Evolutionary conservation across 257 asterid genomes (phyloP), one percentile per base, ranked within the genome.

Genomic region (Linaria vulgaris): DNA sequence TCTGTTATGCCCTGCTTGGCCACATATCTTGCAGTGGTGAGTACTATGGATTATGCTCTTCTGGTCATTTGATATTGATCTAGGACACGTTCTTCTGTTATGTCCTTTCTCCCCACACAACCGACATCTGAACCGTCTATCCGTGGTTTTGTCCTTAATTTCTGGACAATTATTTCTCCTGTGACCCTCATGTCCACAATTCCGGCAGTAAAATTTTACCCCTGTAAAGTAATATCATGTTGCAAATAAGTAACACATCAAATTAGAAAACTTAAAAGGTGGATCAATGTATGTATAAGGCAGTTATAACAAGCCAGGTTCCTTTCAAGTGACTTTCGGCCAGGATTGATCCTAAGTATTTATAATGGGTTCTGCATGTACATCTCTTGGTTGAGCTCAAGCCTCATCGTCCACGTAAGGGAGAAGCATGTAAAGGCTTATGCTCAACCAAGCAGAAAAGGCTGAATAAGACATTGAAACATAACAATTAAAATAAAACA

Each of bases 151-250:
- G 41, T 67, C 66, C 52, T 21, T 70, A 73, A 79, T 45, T 69
- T 87, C 91, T 3, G 96, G 96, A 66, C 99, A 92, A 67, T 83
- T 87, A 67, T 83, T 66, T 52, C 83, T 81, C 79, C 97, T 80
- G 73, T 92, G 99, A 53, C 99, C 97, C 77, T 89, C 89, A 3
- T 60, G 59, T 45, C 99, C 95, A 50, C 99, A 92, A 71, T 83
- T 81, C 43, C 67, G 54, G 80, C 99, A 92, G 79, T 69, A 75
- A 67, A 80, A 87, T 72, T 82, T 89, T 56, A 82, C 72, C 48
- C 94, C 97, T 92, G 79, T 68, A 21, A 34, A 48, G 34, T 15
- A 1, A 22, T 8, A 10, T 43, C 16, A 17, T 13, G 21, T 24
- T 9, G 43, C 34, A 49, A 47, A 27, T n/a, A 9, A 27, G 34